phyloP scores from a whole-genome alignment of 2,329 filamentous ascomycete species.

The Hypoxylon sp. region DNA sequence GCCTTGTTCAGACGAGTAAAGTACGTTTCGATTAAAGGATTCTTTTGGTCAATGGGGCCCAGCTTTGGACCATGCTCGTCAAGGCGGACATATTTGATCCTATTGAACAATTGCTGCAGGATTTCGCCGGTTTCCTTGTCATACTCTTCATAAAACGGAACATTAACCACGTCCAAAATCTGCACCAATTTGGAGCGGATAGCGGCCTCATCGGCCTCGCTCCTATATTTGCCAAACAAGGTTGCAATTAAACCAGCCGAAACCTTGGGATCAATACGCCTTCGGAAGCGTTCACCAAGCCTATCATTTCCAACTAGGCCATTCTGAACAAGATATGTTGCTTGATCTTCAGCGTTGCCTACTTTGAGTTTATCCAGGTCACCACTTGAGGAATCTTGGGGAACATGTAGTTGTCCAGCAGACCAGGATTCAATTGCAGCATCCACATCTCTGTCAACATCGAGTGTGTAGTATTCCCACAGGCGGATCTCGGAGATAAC shows the following conservation, averaged over 20 bases:
- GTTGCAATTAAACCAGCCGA: slow-evolving; percentile 78
- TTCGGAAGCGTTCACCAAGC: slow-evolving; percentile 84
- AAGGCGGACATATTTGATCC: slow-evolving; percentile 94
- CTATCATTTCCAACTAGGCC: slow-evolving; percentile 79
- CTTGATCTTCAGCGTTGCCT: slow-evolving; percentile 64
- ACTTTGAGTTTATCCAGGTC: slow-evolving; percentile 65
- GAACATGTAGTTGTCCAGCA: slow-evolving; percentile 68
- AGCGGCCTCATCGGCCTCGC: slow-evolving; percentile 65
- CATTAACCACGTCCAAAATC: slow-evolving; percentile 86
- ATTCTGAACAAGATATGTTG: slow-evolving; percentile 75
- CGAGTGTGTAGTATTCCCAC: slow-evolving; percentile 93
- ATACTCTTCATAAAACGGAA: slow-evolving; percentile 92
- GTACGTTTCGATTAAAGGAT: slow-evolving; percentile 91
- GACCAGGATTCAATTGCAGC: slow-evolving; percentile 81
- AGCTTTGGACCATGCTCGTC: slow-evolving; percentile 91
- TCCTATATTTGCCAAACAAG: slow-evolving; percentile 77
- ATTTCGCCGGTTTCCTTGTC: slow-evolving; percentile 86
- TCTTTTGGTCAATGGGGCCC: slow-evolving; percentile 81
- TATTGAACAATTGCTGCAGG: slow-evolving; percentile 91
- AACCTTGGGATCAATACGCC: slow-evolving; percentile 77
- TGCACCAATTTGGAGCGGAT: slow-evolving; percentile 69
- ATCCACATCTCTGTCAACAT: slow-evolving; percentile 80
- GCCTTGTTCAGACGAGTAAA: slow-evolving; percentile 91
- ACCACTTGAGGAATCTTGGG: slow-evolving; percentile 60
- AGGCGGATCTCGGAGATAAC: slow-evolving; percentile 83